A percentile compares a stretch with the other conserved stretches of the same genome.
Conservation (phyloP, 2,329 filamentous ascomycete species). For the Phialemoniopsis sp. region DNA sequence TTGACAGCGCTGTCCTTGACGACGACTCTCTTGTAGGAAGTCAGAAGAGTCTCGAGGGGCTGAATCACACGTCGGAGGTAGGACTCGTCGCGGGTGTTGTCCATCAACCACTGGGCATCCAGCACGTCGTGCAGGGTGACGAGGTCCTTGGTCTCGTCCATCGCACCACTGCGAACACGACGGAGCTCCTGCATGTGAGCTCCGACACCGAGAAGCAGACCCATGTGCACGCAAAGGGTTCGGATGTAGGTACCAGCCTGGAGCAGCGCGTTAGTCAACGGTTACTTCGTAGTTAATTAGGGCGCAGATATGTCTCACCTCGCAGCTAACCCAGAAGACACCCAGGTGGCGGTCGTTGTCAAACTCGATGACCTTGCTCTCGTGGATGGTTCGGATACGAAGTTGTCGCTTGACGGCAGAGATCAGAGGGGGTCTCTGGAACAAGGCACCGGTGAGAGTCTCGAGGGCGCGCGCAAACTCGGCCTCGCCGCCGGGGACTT, state of each 20-base stretch:
- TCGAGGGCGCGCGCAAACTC: conserved; percentile 93
- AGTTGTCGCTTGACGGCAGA: conserved; percentile 98
- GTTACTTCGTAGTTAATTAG: too few species aligned
- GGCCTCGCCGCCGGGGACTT: conserved; percentile 85
- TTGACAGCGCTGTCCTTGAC: conserved; percentile 97
- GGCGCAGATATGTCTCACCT: conserved; percentile 27
- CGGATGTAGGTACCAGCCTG: conserved; percentile 93
- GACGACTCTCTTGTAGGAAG: conserved; percentile 91
- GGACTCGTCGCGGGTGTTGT: conserved; percentile 92
- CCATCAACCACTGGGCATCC: conserved; percentile 92
- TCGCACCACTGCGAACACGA: conserved; percentile 88
- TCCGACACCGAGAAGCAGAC: conserved; percentile 35
- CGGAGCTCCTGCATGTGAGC: conserved; percentile 98
- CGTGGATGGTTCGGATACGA: conserved; percentile 95
- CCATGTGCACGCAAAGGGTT: conserved; percentile 93
- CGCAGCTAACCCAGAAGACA: conserved; percentile 99
- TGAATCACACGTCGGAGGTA: conserved; percentile 89
- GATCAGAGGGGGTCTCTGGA: conserved; percentile 95
- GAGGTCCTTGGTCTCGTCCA: conserved; percentile 85
- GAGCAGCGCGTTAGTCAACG: too few species aligned
- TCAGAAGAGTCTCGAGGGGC: conserved; percentile 87
- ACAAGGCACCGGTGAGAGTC: conserved; percentile 92
- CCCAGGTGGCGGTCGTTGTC: conserved; percentile 97
- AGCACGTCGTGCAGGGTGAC: conserved; percentile 94
- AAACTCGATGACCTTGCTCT: conserved; percentile 95